Evolutionary conservation across 345 rosid species (phyloP), one percentile per base, ranked within the genome.

Genomic region (Conringia planisiliqua): DNA sequence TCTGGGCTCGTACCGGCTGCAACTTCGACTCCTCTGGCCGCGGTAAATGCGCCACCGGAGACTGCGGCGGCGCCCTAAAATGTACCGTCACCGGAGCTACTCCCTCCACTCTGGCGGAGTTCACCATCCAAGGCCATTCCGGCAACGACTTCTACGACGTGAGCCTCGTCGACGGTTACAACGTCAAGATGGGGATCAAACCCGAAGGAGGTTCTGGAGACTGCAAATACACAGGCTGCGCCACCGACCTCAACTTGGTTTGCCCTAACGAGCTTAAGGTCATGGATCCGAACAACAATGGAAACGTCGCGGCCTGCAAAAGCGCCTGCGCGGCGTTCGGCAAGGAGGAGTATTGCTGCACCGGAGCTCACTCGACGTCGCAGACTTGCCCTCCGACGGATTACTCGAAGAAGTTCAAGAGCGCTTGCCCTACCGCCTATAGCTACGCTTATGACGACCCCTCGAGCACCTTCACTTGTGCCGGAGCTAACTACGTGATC

Each of bases 1-100:
- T 93, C 76, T 91, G 98, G 98, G 88, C 80, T 7, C 83, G 98
- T 72, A 93, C 94, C 0, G 92, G 90, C 68, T 93, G 97, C 84
- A 75, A 68, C 38, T 91, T 91, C 55, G 92, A 91, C 70, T 68
- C 62, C 2, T 68, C 89, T 16, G 98, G 96, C 3, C 30, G 11
- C 2, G 97, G 94, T 0, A 84, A 44, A 30, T 93, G 97, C 76
- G 55, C 61, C 56, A 91, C 97, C 36, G 97, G 97, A 4, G 96
- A 93, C 79, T 93, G 98, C 62, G 91, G 90, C 5, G 88, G 89
- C 38, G 40, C 69, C 0, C 73, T 91, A 0, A 89, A 82, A 74
- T 93, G 98, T 65, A 35, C 65, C 12, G 88, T 85, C 40, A 89
- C 89, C 3, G 98, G 98, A 6, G 80, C 26, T 5, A 89, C 96